phyloP scores from a whole-genome alignment of 305 asterid genomes.

The Fraxinus sp. region DNA sequence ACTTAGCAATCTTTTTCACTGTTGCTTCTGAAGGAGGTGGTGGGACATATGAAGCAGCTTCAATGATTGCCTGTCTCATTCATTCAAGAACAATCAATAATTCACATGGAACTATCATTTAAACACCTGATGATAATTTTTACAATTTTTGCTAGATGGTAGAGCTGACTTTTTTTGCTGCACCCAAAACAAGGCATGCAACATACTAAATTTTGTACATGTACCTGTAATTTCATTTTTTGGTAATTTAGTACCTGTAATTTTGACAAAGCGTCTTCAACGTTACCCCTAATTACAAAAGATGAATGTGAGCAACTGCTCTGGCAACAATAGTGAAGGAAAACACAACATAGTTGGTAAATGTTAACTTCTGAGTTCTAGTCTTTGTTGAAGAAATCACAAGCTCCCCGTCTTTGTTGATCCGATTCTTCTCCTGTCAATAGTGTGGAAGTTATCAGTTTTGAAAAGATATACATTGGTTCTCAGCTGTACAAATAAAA shows the following conservation, averaged over 20 bases:
- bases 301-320: conserved; percentile 27
- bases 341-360: conserved; percentile 22
- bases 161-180: not conserved
- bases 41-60: conserved; percentile 89
- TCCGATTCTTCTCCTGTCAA: conserved; percentile 81
- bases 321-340: conserved; percentile 12
- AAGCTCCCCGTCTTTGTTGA: conserved; percentile 90
- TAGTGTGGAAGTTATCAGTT: conserved; percentile 8
- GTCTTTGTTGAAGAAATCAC: conserved; percentile 90
- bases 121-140: not conserved
- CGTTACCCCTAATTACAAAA: conserved; percentile 62
- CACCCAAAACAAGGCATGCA: not conserved
- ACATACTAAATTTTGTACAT: not conserved
- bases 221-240: conserved; percentile 30
- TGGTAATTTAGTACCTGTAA: conserved; percentile 66
- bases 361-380: conserved; percentile 76
- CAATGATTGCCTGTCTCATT: conserved; percentile 73
- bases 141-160: conserved; percentile 17
- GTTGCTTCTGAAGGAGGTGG: conserved; percentile 93
- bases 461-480: not conserved
- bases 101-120: not conserved
- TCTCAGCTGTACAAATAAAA: not conserved
- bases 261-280: conserved; percentile 86
- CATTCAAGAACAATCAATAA: conserved; percentile 10
- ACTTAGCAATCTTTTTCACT: conserved; percentile 59